These are phyloP conservation scores for Hawksworthiomyces lignivorus DNA, from an alignment of 2,329 filamentous ascomycete species.

Conservation along the genomic window DNA sequence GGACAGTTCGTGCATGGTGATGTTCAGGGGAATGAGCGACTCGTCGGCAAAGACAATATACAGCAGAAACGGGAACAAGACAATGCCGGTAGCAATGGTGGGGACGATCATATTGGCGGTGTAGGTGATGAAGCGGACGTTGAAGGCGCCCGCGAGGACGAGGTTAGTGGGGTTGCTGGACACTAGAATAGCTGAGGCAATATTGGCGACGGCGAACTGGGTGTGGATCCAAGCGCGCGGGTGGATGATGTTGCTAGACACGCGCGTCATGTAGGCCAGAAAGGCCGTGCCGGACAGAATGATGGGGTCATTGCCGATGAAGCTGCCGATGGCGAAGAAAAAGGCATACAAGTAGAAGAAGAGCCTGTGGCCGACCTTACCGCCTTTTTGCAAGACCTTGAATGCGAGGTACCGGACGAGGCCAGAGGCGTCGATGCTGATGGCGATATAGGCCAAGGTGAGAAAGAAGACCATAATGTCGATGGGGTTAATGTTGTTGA, in stretches of 20 bases:
- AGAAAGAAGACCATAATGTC: slow-evolving; percentile 72
- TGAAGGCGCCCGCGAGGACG: slow-evolving; percentile 64
- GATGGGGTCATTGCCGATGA: slow-evolving; percentile 69
- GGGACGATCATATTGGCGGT: slow-evolving; percentile 74
- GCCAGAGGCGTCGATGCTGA: slow-evolving; percentile 69
- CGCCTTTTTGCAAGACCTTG: slow-evolving; percentile 60
- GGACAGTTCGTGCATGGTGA: slow-evolving; percentile 61
- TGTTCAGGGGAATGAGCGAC: slow-evolving; percentile 54
- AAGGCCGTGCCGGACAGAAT: slow-evolving; percentile 69
- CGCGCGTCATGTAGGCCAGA: slow-evolving; percentile 68
- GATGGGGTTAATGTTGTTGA: slow-evolving; percentile 58
- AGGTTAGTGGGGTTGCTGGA: slow-evolving; percentile 74
- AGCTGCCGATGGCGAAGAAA: slow-evolving; percentile 59
- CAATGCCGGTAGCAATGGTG: slow-evolving; percentile 57
- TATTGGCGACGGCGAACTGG: slow-evolving; percentile 66
- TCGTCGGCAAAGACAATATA: slow-evolving; percentile 62
- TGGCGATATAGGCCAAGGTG: slow-evolving; percentile 66
- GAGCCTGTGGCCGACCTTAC: slow-evolving; percentile 56
- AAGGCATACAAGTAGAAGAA: slow-evolving; percentile 69
- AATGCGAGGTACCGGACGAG: slow-evolving; percentile 64
- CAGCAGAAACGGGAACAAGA: slow-evolving; percentile 62
- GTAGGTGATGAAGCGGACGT: slow-evolving; percentile 64
- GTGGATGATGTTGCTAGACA: slow-evolving; percentile 63
- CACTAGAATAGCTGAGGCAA: slow-evolving; percentile 67
- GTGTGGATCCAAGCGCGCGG: slow-evolving; percentile 66